Percentiles rank a stretch among this genome's conserved stretches.
phyloP scores from a whole-genome alignment of 106 monocot genomes.

The Xerophyta viscosa region DNA sequence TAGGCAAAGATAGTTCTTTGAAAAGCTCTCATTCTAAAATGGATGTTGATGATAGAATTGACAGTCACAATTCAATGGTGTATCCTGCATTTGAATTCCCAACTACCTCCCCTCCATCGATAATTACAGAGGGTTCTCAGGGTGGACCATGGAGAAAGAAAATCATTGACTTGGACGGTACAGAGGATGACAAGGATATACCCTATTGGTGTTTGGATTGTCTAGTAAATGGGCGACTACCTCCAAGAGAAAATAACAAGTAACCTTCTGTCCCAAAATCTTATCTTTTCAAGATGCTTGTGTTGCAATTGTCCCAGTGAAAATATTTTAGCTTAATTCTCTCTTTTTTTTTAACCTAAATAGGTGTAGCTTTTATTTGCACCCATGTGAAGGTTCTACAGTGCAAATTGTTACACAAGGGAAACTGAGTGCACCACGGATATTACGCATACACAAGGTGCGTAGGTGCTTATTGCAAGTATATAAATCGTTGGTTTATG shows the following conservation, averaged over 20 bases:
- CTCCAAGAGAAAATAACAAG: slow-evolving; percentile 83
- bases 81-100: slow-evolving; percentile 77
- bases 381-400: slow-evolving; percentile 82
- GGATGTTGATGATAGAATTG: slow-evolving; percentile 55
- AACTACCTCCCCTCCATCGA: slow-evolving; percentile 65
- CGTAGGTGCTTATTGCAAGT: slow-evolving; percentile 18
- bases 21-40: slow-evolving; percentile 54
- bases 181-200: slow-evolving; percentile 87
- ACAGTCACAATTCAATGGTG: slow-evolving; percentile 39
- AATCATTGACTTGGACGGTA: slow-evolving; percentile 74
- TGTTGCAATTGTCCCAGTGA: background rate
- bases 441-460: slow-evolving; percentile 94
- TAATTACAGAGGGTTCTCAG: slow-evolving; percentile 84
- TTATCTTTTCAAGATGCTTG: background rate
- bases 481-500: too few relatives aligned
- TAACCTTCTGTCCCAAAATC: too few relatives aligned
- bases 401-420: slow-evolving; percentile 75
- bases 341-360: too few relatives aligned
- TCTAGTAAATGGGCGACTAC: slow-evolving; percentile 59
- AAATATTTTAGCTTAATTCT: too few relatives aligned
- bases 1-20: slow-evolving; percentile 36
- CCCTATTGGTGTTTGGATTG: slow-evolving; percentile 95
- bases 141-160: slow-evolving; percentile 95
- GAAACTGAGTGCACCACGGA: slow-evolving; percentile 89
- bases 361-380: slow-evolving; percentile 98